phyloP scores from a whole-genome alignment of 192 early-diverging fungal species.

The Powellomyces hirtus region DNA sequence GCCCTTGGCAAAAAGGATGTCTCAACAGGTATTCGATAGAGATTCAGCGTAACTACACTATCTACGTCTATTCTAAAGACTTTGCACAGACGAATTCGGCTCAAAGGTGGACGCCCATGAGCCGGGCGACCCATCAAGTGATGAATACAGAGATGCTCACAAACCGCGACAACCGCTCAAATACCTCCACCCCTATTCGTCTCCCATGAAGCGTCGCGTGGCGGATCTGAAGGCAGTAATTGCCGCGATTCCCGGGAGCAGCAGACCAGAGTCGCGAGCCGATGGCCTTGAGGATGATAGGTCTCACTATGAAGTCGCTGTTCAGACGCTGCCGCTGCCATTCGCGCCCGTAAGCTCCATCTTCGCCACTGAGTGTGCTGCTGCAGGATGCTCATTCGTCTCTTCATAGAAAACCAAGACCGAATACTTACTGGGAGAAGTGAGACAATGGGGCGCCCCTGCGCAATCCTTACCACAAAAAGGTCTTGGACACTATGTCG shows the following conservation, averaged over 20 bases:
- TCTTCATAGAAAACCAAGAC: conserved; percentile 9
- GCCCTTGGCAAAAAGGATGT: no score
- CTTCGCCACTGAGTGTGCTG: background rate
- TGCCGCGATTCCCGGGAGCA: conserved; percentile 25
- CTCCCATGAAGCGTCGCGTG: conserved; percentile 8
- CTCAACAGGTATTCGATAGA: no score
- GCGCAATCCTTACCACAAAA: conserved; percentile 43
- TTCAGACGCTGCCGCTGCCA: conserved; percentile 25
- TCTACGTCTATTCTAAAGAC: no score
- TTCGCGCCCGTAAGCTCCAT: conserved; percentile 22
- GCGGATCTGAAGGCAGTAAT: conserved; percentile 37
- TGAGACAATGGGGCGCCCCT: conserved; percentile 49
- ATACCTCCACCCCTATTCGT: background rate
- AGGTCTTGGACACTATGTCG: conserved; percentile 21
- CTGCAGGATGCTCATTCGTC: background rate
- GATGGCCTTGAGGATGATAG: conserved; percentile 2
- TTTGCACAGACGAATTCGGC: no score
- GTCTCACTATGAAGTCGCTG: background rate
- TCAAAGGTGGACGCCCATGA: no score
- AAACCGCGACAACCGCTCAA: background rate
- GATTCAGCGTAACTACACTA: no score
- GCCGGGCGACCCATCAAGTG: no score
- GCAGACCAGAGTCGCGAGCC: background rate
- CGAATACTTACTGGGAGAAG: conserved; percentile 44
- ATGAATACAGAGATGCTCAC: no score